phyloP scores from a whole-genome alignment of 2,329 filamentous ascomycete genomes.

The Fusarium annulatum region DNA sequence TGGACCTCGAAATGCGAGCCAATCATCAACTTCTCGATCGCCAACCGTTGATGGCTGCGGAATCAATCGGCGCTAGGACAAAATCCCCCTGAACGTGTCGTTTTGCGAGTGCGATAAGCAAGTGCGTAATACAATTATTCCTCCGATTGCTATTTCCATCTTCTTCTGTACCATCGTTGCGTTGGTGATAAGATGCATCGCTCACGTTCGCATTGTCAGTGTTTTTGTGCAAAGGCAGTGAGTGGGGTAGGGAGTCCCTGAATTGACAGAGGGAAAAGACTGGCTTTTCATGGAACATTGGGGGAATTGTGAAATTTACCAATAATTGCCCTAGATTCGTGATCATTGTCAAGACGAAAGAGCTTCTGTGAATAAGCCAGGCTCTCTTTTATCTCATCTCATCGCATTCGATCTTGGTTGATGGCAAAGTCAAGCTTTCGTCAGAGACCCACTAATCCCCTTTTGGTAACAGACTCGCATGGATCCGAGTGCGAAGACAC shows the following conservation, averaged over 20 bases:
- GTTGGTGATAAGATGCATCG: not conserved
- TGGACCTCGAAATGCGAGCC: not conserved
- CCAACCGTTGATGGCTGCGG: not conserved
- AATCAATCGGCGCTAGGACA: not conserved
- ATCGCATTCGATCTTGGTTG: not conserved
- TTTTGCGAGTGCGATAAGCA: not conserved
- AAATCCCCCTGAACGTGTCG: not conserved
- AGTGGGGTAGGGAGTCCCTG: too few species aligned
- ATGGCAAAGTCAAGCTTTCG: not conserved
- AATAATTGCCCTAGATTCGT: rapidly evolving
- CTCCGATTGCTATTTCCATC: rapidly evolving
- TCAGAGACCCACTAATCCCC: not conserved
- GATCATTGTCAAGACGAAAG: rapidly evolving
- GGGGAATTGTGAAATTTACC: rapidly evolving
- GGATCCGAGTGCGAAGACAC: conserved; percentile 18
- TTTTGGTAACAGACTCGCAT: not conserved
- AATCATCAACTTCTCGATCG: not conserved
- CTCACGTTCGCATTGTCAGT: rapidly evolving
- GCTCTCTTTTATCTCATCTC: not conserved
- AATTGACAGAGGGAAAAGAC: rapidly evolving
- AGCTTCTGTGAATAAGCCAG: not conserved
- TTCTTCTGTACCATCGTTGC: too few species aligned
- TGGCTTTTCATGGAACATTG: rapidly evolving
- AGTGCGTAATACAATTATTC: not conserved
- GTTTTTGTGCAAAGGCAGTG: too few species aligned